Conservation (phyloP, 2,329 filamentous ascomycete species). For the Fonsecaea erecta region DNA sequence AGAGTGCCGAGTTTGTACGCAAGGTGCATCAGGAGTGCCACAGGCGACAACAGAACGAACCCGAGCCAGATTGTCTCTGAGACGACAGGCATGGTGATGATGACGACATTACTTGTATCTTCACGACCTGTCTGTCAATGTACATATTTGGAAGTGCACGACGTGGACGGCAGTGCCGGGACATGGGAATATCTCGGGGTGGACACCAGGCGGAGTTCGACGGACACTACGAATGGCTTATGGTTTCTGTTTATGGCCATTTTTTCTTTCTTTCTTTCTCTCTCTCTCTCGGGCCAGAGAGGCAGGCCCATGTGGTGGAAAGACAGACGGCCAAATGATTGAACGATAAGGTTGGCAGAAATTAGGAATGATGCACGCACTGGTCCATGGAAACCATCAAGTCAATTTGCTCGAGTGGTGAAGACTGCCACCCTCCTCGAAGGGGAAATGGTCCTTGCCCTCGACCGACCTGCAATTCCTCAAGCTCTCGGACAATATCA, state of each 20-base stretch:
- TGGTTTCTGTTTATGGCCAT: not conserved
- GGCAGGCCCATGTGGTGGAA: not conserved
- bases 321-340: not conserved
- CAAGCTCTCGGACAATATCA: too few species aligned
- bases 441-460: too few species aligned
- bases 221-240: not conserved
- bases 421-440: not conserved
- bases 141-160: not conserved
- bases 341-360: not conserved
- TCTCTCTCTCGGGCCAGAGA: too few species aligned
- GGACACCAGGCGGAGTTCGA: not conserved
- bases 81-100: not conserved
- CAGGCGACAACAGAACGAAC: not conserved
- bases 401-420: not conserved
- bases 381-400: not conserved
- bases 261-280: too few species aligned
- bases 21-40: conserved; percentile 12
- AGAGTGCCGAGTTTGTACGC: conserved; percentile 19
- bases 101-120: not conserved
- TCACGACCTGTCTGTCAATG: not conserved
- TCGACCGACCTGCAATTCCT: too few species aligned
- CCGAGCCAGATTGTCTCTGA: not conserved
- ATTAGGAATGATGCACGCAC: not conserved
- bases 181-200: not conserved
- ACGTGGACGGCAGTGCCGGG: not conserved